Evolutionary conservation across 176 grass and related monocot genomes (phyloP).

Genomic region (Triticum monococcum): DNA sequence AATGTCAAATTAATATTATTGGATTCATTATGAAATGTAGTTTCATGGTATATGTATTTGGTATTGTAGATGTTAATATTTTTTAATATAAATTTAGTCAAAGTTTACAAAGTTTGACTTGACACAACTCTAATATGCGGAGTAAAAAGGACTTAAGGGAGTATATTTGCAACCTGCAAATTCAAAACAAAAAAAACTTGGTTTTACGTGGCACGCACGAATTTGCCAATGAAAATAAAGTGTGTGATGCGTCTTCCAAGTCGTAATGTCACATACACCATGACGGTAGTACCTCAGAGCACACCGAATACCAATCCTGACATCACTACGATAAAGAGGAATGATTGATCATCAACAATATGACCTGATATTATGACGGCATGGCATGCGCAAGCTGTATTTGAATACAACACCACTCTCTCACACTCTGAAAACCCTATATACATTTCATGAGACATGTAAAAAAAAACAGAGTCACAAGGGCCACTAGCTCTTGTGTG

Average conservation of each 20-base stretch:
- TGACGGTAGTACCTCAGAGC: not conserved
- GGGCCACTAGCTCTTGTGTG: slow-evolving; percentile 15
- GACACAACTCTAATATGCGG: no score
- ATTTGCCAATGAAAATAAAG: not conserved
- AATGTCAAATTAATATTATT: no score
- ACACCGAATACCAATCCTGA: not conserved
- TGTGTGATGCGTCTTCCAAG: not conserved
- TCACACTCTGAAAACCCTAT: slow-evolving; percentile 23
- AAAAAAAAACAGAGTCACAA: slow-evolving; percentile 1
- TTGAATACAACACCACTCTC: slow-evolving; percentile 20
- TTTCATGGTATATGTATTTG: no score
- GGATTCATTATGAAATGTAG: no score
- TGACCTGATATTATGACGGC: not conserved
- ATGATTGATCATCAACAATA: slow-evolving; percentile 2
- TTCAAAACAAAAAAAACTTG: not conserved
- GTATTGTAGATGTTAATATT: no score
- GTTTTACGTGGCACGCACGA: not conserved
- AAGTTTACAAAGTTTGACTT: no score
- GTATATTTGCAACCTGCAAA: no score
- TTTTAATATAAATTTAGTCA: no score
- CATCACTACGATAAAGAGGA: not conserved
- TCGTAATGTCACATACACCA: not conserved
- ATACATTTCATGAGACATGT: slow-evolving; percentile 37
- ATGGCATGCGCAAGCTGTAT: slow-evolving; percentile 14
- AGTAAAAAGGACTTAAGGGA: no score